A percentile compares a stretch with the other conserved stretches of the same genome.
Evolutionary conservation across 2,329 filamentous ascomycete genomes (phyloP).

Genomic region (Chrysoporthe deuterocubensis): DNA sequence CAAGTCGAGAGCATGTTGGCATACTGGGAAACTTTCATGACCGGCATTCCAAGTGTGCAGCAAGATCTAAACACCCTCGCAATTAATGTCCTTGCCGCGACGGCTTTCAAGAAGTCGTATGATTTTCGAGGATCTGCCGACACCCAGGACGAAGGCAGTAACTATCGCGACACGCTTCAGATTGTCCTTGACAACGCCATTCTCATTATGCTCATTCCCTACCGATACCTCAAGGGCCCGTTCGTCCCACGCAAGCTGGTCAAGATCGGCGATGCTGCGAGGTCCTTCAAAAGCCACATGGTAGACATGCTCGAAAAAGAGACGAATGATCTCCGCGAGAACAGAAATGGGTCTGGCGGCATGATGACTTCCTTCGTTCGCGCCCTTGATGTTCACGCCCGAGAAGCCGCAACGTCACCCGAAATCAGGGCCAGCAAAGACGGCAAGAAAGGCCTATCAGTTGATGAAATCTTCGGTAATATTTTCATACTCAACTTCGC

Average conservation of each 20-base stretch:
- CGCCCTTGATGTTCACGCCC: conserved; percentile 25
- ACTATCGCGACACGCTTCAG: conserved; percentile 35
- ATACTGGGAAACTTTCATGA: neutral
- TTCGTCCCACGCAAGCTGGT: conserved; percentile 27
- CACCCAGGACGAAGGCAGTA: conserved; percentile 22
- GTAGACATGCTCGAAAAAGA: conserved; percentile 33
- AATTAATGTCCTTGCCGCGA: conserved; percentile 36
- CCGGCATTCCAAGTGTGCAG: conserved; percentile 28
- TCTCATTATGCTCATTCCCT: conserved; percentile 33
- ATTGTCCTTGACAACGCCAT: conserved; percentile 36
- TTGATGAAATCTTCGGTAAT: conserved; percentile 35
- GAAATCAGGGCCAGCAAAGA: neutral
- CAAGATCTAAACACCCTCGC: conserved; percentile 35
- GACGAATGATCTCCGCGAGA: conserved; percentile 24
- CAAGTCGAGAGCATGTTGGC: too few relatives aligned
- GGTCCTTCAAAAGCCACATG: conserved; percentile 33
- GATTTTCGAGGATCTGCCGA: too few relatives aligned
- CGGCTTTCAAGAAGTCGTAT: conserved; percentile 28
- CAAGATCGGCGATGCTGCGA: conserved; percentile 30
- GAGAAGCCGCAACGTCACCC: neutral
- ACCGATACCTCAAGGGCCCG: conserved; percentile 21
- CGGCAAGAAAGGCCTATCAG: conserved; percentile 12
- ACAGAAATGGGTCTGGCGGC: conserved; percentile 33
- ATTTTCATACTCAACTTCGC: conserved; percentile 39
- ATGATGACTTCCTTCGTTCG: conserved; percentile 32